A percentile compares a stretch with the other conserved stretches of the same genome.
Evolutionary conservation across 2,329 filamentous ascomycete genomes (phyloP).

Genomic region (Verticillium albo-atrum): DNA sequence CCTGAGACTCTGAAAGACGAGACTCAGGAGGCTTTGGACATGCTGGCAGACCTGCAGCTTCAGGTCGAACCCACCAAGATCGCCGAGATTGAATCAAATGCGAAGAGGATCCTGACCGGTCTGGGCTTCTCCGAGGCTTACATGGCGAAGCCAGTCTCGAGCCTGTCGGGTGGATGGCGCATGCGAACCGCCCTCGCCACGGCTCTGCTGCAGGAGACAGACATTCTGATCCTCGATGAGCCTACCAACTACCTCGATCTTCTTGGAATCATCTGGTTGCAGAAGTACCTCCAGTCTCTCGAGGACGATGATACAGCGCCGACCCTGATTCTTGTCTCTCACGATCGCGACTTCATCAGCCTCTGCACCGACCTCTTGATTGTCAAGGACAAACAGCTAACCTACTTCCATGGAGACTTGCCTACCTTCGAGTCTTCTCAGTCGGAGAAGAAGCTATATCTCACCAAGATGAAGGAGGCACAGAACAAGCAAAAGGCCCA

Average conservation of each 20-base stretch:
- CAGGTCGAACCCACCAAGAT: slow-evolving; percentile 63
- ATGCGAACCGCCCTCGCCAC: slow-evolving; percentile 65
- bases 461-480: slow-evolving; percentile 74
- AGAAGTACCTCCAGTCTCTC: slow-evolving; percentile 62
- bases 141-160: slow-evolving; percentile 55
- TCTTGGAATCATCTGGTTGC: slow-evolving; percentile 79
- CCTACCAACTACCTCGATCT: slow-evolving; percentile 85
- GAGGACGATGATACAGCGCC: slow-evolving; percentile 47
- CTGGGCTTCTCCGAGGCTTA: slow-evolving; percentile 65
- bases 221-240: slow-evolving; percentile 79
- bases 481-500: slow-evolving; percentile 78
- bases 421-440: slow-evolving; percentile 66
- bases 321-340: slow-evolving; percentile 75
- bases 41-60: slow-evolving; percentile 64
- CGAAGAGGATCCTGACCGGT: slow-evolving; percentile 61
- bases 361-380: slow-evolving; percentile 75
- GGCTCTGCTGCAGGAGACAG: slow-evolving; percentile 66
- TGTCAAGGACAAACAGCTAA: slow-evolving; percentile 65
- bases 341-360: slow-evolving; percentile 78
- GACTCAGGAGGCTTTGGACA: slow-evolving; percentile 63
- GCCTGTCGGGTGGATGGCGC: slow-evolving; percentile 73
- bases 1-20: slow-evolving; percentile 55
- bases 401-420: slow-evolving; percentile 72
- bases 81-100: slow-evolving; percentile 59
- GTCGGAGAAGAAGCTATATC: slow-evolving; percentile 62